Conservation (phyloP, 2,329 filamentous ascomycete genomes). For the Ambrosiella beaveri region DNA sequence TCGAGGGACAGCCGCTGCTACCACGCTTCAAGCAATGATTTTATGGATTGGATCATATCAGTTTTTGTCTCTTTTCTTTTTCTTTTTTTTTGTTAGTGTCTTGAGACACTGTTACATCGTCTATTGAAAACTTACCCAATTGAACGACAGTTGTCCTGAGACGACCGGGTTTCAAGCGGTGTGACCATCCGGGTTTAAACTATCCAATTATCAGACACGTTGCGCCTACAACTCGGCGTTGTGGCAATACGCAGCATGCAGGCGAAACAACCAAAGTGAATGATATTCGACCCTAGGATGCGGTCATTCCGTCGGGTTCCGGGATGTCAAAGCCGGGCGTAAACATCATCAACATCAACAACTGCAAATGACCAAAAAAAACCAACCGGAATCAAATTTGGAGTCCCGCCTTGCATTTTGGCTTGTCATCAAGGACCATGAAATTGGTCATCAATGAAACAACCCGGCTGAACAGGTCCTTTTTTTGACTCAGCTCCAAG, state of each 20-base stretch:
- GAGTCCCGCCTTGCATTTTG: not conserved
- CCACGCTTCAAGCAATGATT: not conserved
- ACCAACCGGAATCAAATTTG: not conserved
- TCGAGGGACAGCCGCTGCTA: not conserved
- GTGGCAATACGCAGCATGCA: not conserved
- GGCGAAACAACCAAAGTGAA: not conserved
- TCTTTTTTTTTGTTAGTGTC: too few relatives aligned
- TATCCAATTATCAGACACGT: not conserved
- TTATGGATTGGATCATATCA: not conserved
- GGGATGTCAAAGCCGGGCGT: too few relatives aligned
- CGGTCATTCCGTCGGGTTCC: too few relatives aligned
- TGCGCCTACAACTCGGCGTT: not conserved
- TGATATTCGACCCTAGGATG: not conserved
- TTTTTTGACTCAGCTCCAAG: not conserved
- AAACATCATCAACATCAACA: too few relatives aligned
- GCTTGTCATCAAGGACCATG: conserved; percentile 3
- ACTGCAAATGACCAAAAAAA: not conserved
- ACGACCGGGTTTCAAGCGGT: not conserved
- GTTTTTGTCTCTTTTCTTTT: too few relatives aligned
- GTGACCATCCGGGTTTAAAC: not conserved
- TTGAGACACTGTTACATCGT: too few relatives aligned
- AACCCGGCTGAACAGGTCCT: not conserved
- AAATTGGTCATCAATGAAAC: conserved; percentile 1
- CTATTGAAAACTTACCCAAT: too few relatives aligned
- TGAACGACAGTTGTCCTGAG: not conserved